Conservation (phyloP, 257 asterid species). For the Parsonsia alboflavescens region DNA sequence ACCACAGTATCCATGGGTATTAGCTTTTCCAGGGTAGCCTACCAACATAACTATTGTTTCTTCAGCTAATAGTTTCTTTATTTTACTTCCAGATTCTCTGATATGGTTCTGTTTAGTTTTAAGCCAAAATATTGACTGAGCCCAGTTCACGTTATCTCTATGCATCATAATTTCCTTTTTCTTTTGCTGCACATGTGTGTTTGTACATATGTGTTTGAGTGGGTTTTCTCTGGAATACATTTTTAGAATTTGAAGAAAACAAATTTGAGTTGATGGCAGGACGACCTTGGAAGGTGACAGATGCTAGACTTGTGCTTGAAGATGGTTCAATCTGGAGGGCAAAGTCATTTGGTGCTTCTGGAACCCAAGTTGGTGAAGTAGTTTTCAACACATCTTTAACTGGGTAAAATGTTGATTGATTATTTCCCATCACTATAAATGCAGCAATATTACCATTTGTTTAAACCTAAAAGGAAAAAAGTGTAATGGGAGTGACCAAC, state of each 20-base stretch:
- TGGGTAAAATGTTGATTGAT: conserved; percentile 42
- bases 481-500: neutral
- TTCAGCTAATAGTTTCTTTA: neutral
- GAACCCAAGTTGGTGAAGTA: conserved; percentile 98
- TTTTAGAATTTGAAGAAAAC: neutral
- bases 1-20: neutral
- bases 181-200: neutral
- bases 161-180: neutral
- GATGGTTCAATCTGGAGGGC: conserved; percentile 96
- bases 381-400: conserved; percentile 91
- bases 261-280: conserved; percentile 40
- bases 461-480: neutral
- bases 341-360: conserved; percentile 92
- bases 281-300: conserved; percentile 92
- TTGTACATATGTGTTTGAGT: neutral
- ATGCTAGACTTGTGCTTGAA: conserved; percentile 88
- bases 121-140: neutral
- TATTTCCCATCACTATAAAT: neutral
- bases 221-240: neutral
- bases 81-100: neutral
- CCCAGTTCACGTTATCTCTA: neutral
- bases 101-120: neutral
- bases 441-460: neutral
- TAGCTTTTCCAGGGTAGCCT: neutral
- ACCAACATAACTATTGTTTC: neutral